phyloP scores from a whole-genome alignment of 257 asterid species.

The Euphrasia confusa region DNA sequence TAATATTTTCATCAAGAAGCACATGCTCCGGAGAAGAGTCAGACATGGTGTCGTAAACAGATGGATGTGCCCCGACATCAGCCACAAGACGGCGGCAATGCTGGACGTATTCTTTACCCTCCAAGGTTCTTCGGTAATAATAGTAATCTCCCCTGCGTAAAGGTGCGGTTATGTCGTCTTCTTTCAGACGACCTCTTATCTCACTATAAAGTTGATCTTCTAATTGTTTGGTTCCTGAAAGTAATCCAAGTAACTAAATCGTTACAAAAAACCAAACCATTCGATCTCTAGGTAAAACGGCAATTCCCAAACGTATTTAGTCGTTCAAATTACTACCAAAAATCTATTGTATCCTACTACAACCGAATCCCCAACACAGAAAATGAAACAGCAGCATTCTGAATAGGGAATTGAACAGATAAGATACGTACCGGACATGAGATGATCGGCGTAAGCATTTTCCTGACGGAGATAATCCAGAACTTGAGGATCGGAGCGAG shows the following conservation, averaged over 20 bases:
- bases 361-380: not conserved
- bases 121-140: conserved; percentile 72
- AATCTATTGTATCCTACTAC: too few relatives aligned
- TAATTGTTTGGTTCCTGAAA: conserved; percentile 64
- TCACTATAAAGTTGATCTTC: conserved; percentile 71
- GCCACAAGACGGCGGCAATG: conserved; percentile 70
- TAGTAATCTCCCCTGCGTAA: conserved; percentile 61
- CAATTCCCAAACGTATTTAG: not conserved
- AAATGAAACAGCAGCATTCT: not conserved
- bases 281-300: not conserved
- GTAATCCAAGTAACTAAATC: conserved; percentile 18
- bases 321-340: too few relatives aligned
- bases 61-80: conserved; percentile 32
- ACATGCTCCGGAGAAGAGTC: conserved; percentile 81
- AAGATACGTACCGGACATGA: conserved; percentile 59
- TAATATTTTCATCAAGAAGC: conserved; percentile 80
- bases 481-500: conserved; percentile 62
- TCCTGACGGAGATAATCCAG: conserved; percentile 59
- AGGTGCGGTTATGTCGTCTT: conserved; percentile 87
- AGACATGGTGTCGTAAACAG: conserved; percentile 83
- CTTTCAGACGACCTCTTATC: conserved; percentile 80
- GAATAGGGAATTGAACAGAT: conserved; percentile 27
- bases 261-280: conserved; percentile 22
- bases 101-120: conserved; percentile 84
- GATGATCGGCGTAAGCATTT: conserved; percentile 58